A percentile compares a stretch with the other conserved stretches of the same genome.
phyloP scores from a whole-genome alignment of 805 yeast genomes.

The Yamadazyma akitaensis region DNA sequence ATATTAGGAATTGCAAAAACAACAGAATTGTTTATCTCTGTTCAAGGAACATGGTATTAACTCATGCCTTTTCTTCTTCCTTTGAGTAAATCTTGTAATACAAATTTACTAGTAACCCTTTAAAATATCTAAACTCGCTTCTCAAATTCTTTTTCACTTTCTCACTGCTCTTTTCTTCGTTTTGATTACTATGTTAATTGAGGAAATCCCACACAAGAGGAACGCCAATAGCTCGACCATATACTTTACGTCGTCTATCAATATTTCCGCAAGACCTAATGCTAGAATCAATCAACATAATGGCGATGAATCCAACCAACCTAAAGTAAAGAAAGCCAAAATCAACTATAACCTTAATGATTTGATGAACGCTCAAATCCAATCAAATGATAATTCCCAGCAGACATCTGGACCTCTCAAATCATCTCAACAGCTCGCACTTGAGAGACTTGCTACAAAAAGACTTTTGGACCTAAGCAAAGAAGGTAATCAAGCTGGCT shows the following conservation, averaged over 20 bases:
- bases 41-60: no score
- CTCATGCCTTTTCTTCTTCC: no score
- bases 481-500: slow-evolving; percentile 27
- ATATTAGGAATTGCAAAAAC: no score
- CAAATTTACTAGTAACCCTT: no score
- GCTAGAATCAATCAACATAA: slow-evolving; percentile 15
- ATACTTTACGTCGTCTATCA: slow-evolving; percentile 40
- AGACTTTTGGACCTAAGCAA: slow-evolving; percentile 34
- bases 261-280: slow-evolving; percentile 37
- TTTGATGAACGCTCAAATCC: slow-evolving; percentile 42
- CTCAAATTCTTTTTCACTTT: background rate
- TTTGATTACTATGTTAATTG: slow-evolving; percentile 33
- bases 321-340: slow-evolving; percentile 35
- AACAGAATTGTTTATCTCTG: no score
- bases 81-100: no score
- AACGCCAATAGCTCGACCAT: slow-evolving; percentile 33
- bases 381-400: slow-evolving; percentile 23
- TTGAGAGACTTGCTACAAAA: slow-evolving; percentile 37
- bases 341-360: slow-evolving; percentile 43
- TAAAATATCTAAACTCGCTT: no score
- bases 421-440: slow-evolving; percentile 40
- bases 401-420: slow-evolving; percentile 33
- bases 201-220: slow-evolving; percentile 37
- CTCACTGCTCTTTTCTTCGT: background rate
- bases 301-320: slow-evolving; percentile 18